These are phyloP conservation scores for Solanum infundibuliforme DNA, from an alignment of 257 asterid species.

Conservation along the genomic window DNA sequence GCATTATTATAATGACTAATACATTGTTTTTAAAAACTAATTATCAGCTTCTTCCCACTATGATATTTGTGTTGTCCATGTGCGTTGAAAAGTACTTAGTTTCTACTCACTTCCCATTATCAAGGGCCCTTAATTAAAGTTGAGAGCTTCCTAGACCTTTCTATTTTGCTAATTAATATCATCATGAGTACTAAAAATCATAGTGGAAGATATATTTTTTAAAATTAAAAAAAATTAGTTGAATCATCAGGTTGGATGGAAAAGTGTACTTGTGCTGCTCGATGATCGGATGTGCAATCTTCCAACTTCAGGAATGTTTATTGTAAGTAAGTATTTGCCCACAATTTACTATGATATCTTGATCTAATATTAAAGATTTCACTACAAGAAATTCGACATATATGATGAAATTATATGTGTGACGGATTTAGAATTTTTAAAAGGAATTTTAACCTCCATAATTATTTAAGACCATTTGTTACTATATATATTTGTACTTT, in stretches of 20 bases:
- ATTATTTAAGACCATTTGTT: background rate
- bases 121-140: constrained; percentile 13
- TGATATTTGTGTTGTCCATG: constrained; percentile 1
- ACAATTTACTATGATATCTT: background rate
- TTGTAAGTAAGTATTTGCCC: background rate
- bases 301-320: background rate
- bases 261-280: too few relatives aligned
- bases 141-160: background rate
- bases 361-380: background rate
- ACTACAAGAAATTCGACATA: background rate
- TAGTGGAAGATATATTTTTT: background rate
- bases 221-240: too few relatives aligned
- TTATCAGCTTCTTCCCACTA: background rate
- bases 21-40: background rate
- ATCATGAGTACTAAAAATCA: background rate
- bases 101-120: constrained; percentile 10
- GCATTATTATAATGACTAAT: background rate
- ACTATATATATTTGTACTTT: background rate
- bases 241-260: too few relatives aligned
- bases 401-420: background rate
- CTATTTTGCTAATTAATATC: background rate
- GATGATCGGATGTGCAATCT: background rate
- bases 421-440: too few relatives aligned
- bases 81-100: background rate
- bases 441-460: background rate